Conservation (phyloP, 768 basidiomycete species). For the Daedaleopsis sinensis region DNA sequence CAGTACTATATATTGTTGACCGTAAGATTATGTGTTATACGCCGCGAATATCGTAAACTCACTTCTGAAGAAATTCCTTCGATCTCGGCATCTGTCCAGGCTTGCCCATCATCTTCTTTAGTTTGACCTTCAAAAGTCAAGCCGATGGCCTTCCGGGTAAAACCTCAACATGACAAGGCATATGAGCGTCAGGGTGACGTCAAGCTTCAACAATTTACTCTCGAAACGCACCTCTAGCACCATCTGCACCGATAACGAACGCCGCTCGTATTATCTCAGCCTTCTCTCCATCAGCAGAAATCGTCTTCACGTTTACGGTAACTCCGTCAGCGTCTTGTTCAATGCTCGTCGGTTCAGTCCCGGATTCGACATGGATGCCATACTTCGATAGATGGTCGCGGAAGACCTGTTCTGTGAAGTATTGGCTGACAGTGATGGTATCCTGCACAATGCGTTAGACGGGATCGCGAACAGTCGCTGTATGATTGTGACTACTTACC, state of each 20-base stretch:
- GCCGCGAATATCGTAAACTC: background rate
- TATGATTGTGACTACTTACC: constrained; percentile 10
- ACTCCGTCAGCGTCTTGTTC: constrained; percentile 38
- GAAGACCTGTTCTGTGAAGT: constrained; percentile 34
- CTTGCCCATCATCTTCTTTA: constrained; percentile 23
- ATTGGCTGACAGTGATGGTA: constrained; percentile 16
- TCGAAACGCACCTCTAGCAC: constrained; percentile 34
- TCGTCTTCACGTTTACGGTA: constrained; percentile 25
- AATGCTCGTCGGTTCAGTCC: constrained; percentile 37
- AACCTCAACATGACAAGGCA: constrained; percentile 27
- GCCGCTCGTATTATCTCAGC: constrained; percentile 33
- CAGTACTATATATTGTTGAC: constrained; percentile 1
- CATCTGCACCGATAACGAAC: constrained; percentile 47
- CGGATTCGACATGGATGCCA: constrained; percentile 37
- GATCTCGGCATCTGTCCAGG: constrained; percentile 42
- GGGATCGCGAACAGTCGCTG: background rate
- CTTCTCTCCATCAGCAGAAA: constrained; percentile 14
- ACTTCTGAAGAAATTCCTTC: constrained; percentile 29
- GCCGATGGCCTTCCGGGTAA: constrained; percentile 43
- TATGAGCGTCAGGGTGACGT: background rate
- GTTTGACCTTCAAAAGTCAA: constrained; percentile 47
- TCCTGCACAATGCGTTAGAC: background rate
- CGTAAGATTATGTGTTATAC: background rate
- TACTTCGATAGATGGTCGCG: constrained; percentile 30
- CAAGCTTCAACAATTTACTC: background rate